Evolutionary conservation across 2,329 filamentous ascomycete species (phyloP).

Genomic region (Xylaria sp.): DNA sequence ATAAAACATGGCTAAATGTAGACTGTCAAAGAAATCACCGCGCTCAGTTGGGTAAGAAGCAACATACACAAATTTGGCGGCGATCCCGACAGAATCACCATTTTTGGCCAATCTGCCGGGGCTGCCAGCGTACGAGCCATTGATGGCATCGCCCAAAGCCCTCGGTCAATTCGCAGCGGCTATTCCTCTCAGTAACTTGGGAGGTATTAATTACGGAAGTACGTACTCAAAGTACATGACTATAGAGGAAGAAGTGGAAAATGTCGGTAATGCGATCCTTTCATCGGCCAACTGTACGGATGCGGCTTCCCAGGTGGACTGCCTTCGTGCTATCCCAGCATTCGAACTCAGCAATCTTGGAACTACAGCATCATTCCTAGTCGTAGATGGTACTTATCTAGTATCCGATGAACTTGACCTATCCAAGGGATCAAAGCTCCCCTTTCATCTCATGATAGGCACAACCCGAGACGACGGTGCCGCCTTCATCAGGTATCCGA

Average conservation of each 20-base stretch:
- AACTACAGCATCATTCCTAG: slow-evolving; percentile 56
- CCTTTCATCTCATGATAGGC: slow-evolving; percentile 63
- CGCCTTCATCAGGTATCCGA: slow-evolving; percentile 57
- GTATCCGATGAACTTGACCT: slow-evolving; percentile 53
- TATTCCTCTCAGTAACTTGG: slow-evolving; percentile 50
- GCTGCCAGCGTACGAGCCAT: slow-evolving; percentile 56
- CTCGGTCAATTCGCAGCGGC: slow-evolving; percentile 55
- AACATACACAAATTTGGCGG: slow-evolving; percentile 62
- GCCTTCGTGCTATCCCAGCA: slow-evolving; percentile 55
- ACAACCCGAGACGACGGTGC: slow-evolving; percentile 60
- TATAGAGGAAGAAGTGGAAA: slow-evolving; percentile 55
- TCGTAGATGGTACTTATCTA: slow-evolving; percentile 64
- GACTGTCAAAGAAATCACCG: slow-evolving; percentile 46
- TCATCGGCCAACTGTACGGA: slow-evolving; percentile 56
- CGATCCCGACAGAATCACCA: slow-evolving; percentile 60
- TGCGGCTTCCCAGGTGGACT: slow-evolving; percentile 56
- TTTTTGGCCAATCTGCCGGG: slow-evolving; percentile 62
- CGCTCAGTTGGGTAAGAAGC: slow-evolving; percentile 55
- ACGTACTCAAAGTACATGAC: slow-evolving; percentile 65
- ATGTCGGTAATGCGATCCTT: slow-evolving; percentile 58
- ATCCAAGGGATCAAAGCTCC: slow-evolving; percentile 48
- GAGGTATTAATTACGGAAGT: slow-evolving; percentile 58
- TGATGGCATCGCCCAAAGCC: slow-evolving; percentile 55
- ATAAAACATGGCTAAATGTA: too few species aligned
- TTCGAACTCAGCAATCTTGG: slow-evolving; percentile 46